phyloP scores from a whole-genome alignment of 441 rosid genomes.

The Eugenia klotzschiana region DNA sequence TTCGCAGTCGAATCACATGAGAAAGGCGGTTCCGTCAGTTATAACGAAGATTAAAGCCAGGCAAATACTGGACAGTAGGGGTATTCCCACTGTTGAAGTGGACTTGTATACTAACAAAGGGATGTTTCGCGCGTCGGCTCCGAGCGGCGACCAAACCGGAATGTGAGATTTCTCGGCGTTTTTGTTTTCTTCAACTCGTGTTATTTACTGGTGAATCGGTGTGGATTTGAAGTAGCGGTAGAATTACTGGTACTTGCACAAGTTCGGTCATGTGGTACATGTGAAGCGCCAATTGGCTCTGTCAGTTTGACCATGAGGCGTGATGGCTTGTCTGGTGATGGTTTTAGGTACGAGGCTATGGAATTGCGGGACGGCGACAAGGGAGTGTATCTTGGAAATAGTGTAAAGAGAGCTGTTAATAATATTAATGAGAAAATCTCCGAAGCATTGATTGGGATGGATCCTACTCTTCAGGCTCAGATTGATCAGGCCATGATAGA shows the following conservation, averaged over 20 bases:
- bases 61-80: conserved; percentile 93
- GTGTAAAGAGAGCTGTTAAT: conserved; percentile 83
- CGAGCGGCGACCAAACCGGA: conserved; percentile 73
- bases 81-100: conserved; percentile 87
- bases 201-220: background rate
- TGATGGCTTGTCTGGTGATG: background rate
- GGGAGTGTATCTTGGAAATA: conserved; percentile 73
- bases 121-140: conserved; percentile 74
- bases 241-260: background rate
- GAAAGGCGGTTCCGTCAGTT: conserved; percentile 62
- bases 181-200: background rate
- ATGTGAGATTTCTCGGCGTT: conserved; percentile 29
- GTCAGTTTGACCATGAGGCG: background rate
- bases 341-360: conserved; percentile 78
- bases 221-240: background rate
- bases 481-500: conserved; percentile 96
- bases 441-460: conserved; percentile 87
- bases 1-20: conserved; percentile 83
- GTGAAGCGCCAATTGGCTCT: background rate
- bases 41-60: conserved; percentile 77
- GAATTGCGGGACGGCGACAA: conserved; percentile 94
- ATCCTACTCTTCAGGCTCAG: conserved; percentile 76
- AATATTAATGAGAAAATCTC: conserved; percentile 80
- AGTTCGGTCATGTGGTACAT: background rate
- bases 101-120: conserved; percentile 86